phyloP scores from a whole-genome alignment of 202 grass and related monocot genomes.

The Schoenoplectus tabernaemontani region DNA sequence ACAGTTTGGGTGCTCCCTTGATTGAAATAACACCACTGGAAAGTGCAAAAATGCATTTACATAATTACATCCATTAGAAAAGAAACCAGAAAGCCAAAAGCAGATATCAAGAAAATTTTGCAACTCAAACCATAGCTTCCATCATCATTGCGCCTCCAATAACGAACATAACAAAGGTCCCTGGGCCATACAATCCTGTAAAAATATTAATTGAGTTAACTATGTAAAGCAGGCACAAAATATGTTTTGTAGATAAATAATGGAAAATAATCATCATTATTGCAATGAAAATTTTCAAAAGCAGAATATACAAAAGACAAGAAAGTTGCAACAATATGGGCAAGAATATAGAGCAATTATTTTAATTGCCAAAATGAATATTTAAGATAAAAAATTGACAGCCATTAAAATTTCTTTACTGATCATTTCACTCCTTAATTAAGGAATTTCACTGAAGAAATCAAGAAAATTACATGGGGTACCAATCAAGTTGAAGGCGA shows the following conservation, averaged over 20 bases:
- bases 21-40: constrained; percentile 92
- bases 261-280: background rate
- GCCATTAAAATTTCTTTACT: constrained; percentile 4
- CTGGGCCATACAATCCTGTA: constrained; percentile 87
- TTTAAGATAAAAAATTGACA: background rate
- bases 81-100: constrained; percentile 17
- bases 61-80: background rate
- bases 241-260: constrained; percentile 12
- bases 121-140: constrained; percentile 72
- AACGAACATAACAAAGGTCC: constrained; percentile 95
- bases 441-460: constrained; percentile 5
- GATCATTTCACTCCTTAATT: background rate
- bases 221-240: background rate
- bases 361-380: background rate
- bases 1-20: constrained; percentile 97
- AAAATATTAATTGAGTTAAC: constrained; percentile 18
- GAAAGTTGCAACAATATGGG: constrained; percentile 19
- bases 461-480: constrained; percentile 55
- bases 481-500: constrained; percentile 83
- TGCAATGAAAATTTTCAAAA: constrained; percentile 15
- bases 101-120: constrained; percentile 23
- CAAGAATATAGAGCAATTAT: background rate
- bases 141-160: constrained; percentile 97
- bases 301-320: constrained; percentile 26
- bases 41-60: constrained; percentile 27